These are phyloP conservation scores for Acer negundo DNA, from an alignment of 345 rosid species.

Conservation along the genomic window DNA sequence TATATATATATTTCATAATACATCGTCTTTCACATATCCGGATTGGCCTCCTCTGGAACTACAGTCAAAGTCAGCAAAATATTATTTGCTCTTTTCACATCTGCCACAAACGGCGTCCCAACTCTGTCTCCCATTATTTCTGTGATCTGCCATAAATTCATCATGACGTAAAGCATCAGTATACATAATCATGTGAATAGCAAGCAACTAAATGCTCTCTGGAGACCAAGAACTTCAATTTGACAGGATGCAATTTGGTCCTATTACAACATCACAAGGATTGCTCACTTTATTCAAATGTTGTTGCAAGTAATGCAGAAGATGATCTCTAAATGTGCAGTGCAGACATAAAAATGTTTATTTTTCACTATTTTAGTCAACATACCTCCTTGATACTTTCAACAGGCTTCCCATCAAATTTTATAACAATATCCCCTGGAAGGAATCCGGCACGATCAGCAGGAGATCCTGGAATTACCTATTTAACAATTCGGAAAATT, in stretches of 20 bases:
- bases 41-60: slow-evolving; percentile 80
- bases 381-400: slow-evolving; percentile 74
- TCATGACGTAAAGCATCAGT: neutral
- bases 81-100: slow-evolving; percentile 63
- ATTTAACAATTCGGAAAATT: slow-evolving; percentile 2
- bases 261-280: neutral
- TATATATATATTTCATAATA: neutral
- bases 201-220: neutral
- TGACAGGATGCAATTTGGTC: no score
- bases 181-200: neutral
- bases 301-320: no score
- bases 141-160: slow-evolving; percentile 50
- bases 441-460: slow-evolving; percentile 82
- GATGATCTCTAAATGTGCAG: neutral
- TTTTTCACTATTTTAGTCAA: neutral
- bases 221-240: no score
- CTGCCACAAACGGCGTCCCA: slow-evolving; percentile 55
- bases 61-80: slow-evolving; percentile 44
- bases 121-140: slow-evolving; percentile 71
- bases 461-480: slow-evolving; percentile 94
- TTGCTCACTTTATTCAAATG: neutral
- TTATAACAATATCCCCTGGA: slow-evolving; percentile 80
- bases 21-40: slow-evolving; percentile 45
- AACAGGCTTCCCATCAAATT: slow-evolving; percentile 77
- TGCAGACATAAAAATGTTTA: neutral